Evolutionary conservation across 768 basidiomycete genomes (phyloP), one percentile per base, ranked within the genome.

Genomic region (Postia placenta): DNA sequence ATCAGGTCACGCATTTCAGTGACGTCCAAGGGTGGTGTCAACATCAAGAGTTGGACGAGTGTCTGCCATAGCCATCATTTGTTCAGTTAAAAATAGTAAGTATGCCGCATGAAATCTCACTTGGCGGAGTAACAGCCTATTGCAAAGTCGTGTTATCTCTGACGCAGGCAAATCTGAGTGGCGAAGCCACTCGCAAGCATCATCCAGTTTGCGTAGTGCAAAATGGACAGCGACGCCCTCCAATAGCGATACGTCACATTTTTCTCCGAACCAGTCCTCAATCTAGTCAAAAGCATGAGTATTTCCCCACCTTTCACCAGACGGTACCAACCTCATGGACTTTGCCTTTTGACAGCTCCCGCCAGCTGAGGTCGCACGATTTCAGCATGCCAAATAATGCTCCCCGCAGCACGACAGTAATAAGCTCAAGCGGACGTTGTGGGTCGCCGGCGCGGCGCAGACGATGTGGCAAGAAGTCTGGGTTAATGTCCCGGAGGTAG

Each of bases 201-300:
- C 72, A 35, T 87, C 81, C 14, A 92, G 64, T 46, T 71, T 68
- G 15, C 69, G 63, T 5, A 84, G 50, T 22, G 87, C 64, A 48
- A 75, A 73, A 41, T 70, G 69, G 15, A 78, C 75, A 15, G 80
- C 74, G 23, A 83, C 63, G 5, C 74, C 72, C 66, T 93, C 87
- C 9, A 83, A 71, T 4, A 94, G 69, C 0, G 81, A 78, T 0
- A 94, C 74, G 17, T 91, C 91, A 57, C 83, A 86, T 67, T 92
- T 93, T 54, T 96, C 92, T 49, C 85, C 76, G 63, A 91, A 88
- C 83, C 88, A 91, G 58, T 92, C 90, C 72, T 92, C 91, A 52
- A 78, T 72, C 90, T 92, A 41, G 40, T 17, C 33, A 49, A 61
- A 52, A 54, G 40, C 11, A 55, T 45, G n/a, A 42, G 47, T 36